phyloP scores from a whole-genome alignment of 192 early-diverging fungal species.

The Coemansia sp. region DNA sequence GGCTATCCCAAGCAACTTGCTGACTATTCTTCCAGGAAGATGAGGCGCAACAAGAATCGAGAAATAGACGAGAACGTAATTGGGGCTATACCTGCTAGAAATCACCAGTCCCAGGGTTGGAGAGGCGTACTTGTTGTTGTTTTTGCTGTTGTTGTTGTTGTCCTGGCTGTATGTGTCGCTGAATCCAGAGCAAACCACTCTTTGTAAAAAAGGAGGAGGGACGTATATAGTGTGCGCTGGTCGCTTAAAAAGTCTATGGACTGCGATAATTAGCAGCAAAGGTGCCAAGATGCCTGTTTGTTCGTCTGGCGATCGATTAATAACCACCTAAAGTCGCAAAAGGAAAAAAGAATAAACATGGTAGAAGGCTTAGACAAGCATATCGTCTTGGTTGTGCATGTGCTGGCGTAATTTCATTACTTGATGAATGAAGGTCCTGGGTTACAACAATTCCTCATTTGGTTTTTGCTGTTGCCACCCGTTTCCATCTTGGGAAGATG shows the following conservation, averaged over 20 bases:
- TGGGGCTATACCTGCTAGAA: neutral
- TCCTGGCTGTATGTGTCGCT: too few relatives aligned
- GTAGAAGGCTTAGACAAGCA: constrained; percentile 41
- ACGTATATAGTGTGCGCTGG: constrained; percentile 1
- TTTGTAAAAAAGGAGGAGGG: neutral
- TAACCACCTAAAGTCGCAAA: constrained; percentile 28
- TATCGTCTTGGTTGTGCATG: constrained; percentile 16
- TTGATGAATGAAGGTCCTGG: constrained; percentile 41
- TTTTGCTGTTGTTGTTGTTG: neutral
- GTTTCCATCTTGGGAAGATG: constrained; percentile 7
- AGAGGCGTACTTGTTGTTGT: neutral
- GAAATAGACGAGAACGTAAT: neutral
- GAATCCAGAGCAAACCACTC: neutral
- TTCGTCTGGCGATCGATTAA: constrained; percentile 30
- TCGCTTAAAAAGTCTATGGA: neutral
- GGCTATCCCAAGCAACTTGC: constrained; percentile 1
- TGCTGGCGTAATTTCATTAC: constrained; percentile 45
- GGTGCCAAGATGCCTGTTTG: constrained; percentile 1
- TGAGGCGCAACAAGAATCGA: constrained; percentile 6
- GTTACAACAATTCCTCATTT: constrained; percentile 33
- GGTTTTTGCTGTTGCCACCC: constrained; percentile 8
- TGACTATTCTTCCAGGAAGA: constrained; percentile 8
- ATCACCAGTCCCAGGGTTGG: neutral
- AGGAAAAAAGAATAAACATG: constrained; percentile 8
- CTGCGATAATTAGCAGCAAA: constrained; percentile 10